Base-by-base conservation (phyloP, 768 basidiomycete genomes). In the Calvatia gigantea region DNA sequence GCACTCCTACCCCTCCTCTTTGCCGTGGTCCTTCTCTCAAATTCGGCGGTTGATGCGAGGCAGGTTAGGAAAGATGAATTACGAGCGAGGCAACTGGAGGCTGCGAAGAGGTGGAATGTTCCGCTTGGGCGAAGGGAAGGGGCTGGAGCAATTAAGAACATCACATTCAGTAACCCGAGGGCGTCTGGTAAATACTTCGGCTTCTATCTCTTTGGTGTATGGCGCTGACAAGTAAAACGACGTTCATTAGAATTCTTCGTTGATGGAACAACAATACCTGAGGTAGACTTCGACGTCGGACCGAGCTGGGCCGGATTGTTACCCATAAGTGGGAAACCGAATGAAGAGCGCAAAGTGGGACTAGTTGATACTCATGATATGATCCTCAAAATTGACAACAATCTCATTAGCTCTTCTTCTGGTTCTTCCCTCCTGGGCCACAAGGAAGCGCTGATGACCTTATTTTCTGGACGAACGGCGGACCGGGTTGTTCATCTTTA, bases 391-490 rank as follows among this genome's bases (percentile, higher is more conserved):
- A 3, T 12, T 46, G 27, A 28, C 15, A 29, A 49, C 21, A 5
- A 46, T n/a, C 14, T 41, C 12, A 38, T 0, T 51, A 90, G 86
- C 77, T 89, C 14, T 91, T 86, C 73, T 91, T 91, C 71, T 90
- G 89, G 88, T 86, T 89, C 70, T 90, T 89, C 73, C 89, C 89
- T 51, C 86, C 88, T 1, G 87, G 86, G 3, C 85, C 86, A 0
- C 71, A 82, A 61, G 89, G 87, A 17, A 86, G 83, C 60, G 64
- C 79, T 3, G 86, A 91, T 61, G 87, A 90, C 63, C 62, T 91
- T 41, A 85, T 90, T 29, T 87, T 89, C 68, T 90, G 88, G 87
- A 87, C 84, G 4, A 89, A 89, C 60, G 88, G 88, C n/a, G 87
- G 89, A 1, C 89, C 88, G 0, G 87, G 89, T 27, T 89, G 88